Percentiles rank a stretch among this genome's conserved stretches.
These are phyloP conservation scores for Fusarium graminum DNA, from an alignment of 2,329 filamentous ascomycete species.

Conservation along the genomic window DNA sequence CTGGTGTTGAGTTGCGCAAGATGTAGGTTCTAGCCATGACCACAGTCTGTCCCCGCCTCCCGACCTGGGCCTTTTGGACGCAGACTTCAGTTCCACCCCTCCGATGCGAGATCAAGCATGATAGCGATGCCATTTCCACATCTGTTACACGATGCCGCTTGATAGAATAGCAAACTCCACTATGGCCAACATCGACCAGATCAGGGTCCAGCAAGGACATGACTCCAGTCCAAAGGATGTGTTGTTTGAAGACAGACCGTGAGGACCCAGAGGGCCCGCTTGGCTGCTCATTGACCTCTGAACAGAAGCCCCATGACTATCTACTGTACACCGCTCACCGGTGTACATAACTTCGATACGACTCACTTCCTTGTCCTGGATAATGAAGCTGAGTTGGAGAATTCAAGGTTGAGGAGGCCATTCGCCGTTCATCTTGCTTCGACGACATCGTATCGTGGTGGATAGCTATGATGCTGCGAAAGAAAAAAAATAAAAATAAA, in stretches of 20 bases:
- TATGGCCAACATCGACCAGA: slow-evolving; percentile 12
- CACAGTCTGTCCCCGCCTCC: slow-evolving; percentile 3
- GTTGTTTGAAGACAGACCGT: slow-evolving; percentile 12
- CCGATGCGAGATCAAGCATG: slow-evolving; percentile 12
- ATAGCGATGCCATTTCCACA: slow-evolving; percentile 34
- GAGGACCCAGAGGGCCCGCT: slow-evolving; percentile 11
- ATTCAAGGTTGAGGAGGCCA: slow-evolving; percentile 19
- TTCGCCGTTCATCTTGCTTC: not conserved
- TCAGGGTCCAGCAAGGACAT: slow-evolving; percentile 13
- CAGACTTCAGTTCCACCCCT: slow-evolving; percentile 17
- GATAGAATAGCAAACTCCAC: slow-evolving; percentile 23
- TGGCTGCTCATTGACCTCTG: not conserved
- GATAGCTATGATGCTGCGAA: not conserved
- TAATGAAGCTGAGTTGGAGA: slow-evolving; percentile 29
- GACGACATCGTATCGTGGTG: slow-evolving; percentile 14
- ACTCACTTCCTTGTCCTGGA: slow-evolving; percentile 21
- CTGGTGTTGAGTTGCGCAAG: slow-evolving; percentile 9
- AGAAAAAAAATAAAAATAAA: slow-evolving; percentile 29
- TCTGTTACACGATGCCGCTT: slow-evolving; percentile 18
- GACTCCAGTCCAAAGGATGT: slow-evolving; percentile 18
- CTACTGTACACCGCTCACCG: slow-evolving; percentile 16
- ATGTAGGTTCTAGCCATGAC: slow-evolving; percentile 2
- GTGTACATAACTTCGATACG: slow-evolving; percentile 8
- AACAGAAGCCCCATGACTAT: slow-evolving; percentile 13
- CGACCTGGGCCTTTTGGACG: slow-evolving; percentile 9